Evolutionary conservation across 2,329 filamentous ascomycete species (phyloP).

Genomic region (Pestalotiopsis sp.): DNA sequence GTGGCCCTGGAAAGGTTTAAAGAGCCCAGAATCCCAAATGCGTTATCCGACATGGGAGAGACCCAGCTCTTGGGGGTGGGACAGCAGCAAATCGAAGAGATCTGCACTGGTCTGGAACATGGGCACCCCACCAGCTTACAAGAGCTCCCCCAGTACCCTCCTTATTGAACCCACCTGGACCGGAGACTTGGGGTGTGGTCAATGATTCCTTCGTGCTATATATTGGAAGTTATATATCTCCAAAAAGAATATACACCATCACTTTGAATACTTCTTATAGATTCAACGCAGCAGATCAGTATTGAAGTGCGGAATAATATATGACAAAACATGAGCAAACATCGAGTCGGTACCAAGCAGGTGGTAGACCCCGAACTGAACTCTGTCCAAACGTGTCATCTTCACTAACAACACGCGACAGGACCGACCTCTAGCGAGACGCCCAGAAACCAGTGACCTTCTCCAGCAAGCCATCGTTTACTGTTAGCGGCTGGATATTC

Average conservation of each 20-base stretch:
- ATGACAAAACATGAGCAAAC: too few species aligned
- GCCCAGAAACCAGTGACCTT: not conserved
- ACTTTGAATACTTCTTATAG: too few species aligned
- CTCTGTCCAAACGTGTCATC: too few species aligned
- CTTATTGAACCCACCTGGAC: not conserved
- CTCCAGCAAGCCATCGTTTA: not conserved
- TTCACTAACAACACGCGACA: not conserved
- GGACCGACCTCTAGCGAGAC: not conserved
- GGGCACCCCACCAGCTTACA: not conserved
- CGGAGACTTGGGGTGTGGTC: not conserved
- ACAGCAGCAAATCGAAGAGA: not conserved
- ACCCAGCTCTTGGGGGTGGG: not conserved
- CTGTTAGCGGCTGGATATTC: not conserved
- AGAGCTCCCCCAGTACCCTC: not conserved
- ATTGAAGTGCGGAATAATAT: too few species aligned
- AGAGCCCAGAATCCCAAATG: constrained; percentile 1
- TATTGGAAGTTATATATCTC: not conserved
- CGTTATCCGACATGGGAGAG: not conserved
- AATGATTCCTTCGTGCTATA: not conserved
- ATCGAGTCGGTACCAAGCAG: too few species aligned
- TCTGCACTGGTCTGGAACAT: not conserved
- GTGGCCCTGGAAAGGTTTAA: not conserved
- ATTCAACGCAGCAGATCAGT: too few species aligned
- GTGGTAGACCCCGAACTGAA: too few species aligned
- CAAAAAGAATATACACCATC: too few species aligned